Evolutionary conservation across 2,329 filamentous ascomycete species (phyloP).

Genomic region (Chaetomium olivaceum): DNA sequence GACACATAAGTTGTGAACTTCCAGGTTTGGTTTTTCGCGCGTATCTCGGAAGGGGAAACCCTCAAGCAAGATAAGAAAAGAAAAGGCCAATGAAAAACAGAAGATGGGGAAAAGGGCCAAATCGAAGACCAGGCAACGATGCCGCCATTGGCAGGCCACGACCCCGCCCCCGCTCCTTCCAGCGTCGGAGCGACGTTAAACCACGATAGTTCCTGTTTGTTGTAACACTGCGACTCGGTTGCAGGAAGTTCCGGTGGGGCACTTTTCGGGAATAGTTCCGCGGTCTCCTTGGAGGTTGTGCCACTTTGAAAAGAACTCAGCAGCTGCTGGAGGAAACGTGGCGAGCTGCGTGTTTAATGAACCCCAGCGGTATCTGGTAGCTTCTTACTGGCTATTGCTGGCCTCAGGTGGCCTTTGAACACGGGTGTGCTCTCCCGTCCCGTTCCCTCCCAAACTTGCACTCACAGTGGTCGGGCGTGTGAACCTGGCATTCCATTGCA

Average conservation of each 20-base stretch:
- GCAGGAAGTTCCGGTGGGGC: constrained; percentile 10
- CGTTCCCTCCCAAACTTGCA: not conserved
- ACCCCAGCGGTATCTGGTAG: not conserved
- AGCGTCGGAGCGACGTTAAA: not conserved
- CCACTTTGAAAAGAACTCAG: not conserved
- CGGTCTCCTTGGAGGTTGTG: no score
- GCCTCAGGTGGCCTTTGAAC: not conserved
- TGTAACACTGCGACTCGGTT: not conserved
- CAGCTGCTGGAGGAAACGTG: not conserved
- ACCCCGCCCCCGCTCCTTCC: constrained; percentile 1
- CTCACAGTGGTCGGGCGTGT: not conserved
- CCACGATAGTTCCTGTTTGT: not conserved
- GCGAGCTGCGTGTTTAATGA: constrained; percentile 1
- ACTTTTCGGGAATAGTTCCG: not conserved
- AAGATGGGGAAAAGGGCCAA: not conserved
- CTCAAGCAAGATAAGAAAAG: not conserved
- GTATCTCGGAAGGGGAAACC: not conserved
- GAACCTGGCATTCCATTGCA: not conserved
- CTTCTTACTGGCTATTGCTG: no score
- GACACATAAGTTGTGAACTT: not conserved
- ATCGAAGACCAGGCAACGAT: not conserved
- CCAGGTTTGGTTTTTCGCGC: not conserved
- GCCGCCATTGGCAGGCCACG: not conserved
- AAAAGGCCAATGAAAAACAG: not conserved
- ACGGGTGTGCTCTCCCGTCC: constrained; percentile 4